Base-by-base conservation (phyloP, 2,329 filamentous ascomycete genomes). In the Curvularia verruculosa region DNA sequence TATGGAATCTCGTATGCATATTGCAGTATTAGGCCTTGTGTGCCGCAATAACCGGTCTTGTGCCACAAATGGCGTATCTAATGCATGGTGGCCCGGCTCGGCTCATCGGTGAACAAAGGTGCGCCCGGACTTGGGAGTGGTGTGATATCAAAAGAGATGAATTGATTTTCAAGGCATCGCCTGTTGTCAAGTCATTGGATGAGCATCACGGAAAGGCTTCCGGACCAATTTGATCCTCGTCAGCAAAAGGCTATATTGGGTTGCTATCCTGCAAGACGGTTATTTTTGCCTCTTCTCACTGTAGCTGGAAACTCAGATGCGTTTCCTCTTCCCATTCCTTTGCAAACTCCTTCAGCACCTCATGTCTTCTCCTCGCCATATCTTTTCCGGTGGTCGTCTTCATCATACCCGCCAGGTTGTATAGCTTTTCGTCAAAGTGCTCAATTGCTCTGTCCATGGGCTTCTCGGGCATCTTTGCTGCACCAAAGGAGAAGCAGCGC, bases 401-500 rank as follows among this genome's bases (percentile, higher is more conserved):
- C 75, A 77, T 77, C 72, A 76, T 71, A 1, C 49, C 62, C 41
- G 59, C 60, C 31, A 77, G 39, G 45, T 67, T 74, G 19, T 63
- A 61, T 49, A 77, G 40, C 52, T 77, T 77, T 54, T 74, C 74
- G 0, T 63, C 68, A 53, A 75, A 77, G 55, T 77, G 75, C 13
- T 69, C 67, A n/a, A 77, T 64, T 1, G 72, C 66, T 7, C 58
- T 52, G 6, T 64, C 52, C 70, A 75, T 69, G 1, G 68, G 61
- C 49, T 65, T 48, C 1, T 60, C 67, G 0, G 63, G 61, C 28
- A 64, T 61, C 51, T 70, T 75, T 7, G 72, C 73, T 0, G 89
- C 92, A 0, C 89, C 86, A 73, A 87, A 97, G 0, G 89, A 87
- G 73, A 95, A 93, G 39, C 85, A 86, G 41, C 94, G 81, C 2